Evolutionary conservation across 2,329 filamentous ascomycete species (phyloP).

Genomic region (Metarhizium robertsii): DNA sequence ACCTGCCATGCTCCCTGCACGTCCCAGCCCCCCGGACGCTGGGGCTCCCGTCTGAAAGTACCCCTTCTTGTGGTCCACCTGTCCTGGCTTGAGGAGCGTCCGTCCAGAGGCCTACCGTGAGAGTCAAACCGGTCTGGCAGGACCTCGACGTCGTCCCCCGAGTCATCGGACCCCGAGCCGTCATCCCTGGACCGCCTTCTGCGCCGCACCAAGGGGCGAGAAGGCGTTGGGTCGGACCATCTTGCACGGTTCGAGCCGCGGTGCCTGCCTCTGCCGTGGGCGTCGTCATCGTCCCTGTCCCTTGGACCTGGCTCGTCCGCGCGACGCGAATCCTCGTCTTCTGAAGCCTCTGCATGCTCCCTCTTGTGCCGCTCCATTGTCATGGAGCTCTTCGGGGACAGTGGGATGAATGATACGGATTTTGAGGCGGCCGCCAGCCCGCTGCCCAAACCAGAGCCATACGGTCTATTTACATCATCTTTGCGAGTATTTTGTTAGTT

Average conservation of each 20-base stretch:
- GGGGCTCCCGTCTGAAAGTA: constrained; percentile 30
- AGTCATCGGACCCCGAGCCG: constrained; percentile 12
- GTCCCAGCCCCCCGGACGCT: constrained; percentile 22
- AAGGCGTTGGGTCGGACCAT: constrained; percentile 25
- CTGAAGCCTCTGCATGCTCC: constrained; percentile 20
- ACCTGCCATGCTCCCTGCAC: constrained; percentile 35
- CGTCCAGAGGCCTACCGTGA: constrained; percentile 30
- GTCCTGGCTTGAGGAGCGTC: constrained; percentile 8
- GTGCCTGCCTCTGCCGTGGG: constrained; percentile 5
- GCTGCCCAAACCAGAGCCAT: not conserved
- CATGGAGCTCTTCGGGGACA: constrained; percentile 39
- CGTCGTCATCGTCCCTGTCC: constrained; percentile 11
- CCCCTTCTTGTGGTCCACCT: constrained; percentile 29
- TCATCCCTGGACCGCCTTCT: constrained; percentile 7
- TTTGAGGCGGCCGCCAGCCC: constrained; percentile 18
- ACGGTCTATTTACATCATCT: constrained; percentile 21
- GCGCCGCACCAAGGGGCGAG: constrained; percentile 18
- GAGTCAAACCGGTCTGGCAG: constrained; percentile 39
- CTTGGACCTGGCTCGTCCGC: constrained; percentile 10
- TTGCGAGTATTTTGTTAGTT: constrained; percentile 11
- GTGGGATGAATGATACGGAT: constrained; percentile 36
- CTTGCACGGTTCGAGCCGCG: constrained; percentile 14
- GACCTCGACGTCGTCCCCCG: constrained; percentile 30
- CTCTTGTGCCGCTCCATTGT: constrained; percentile 33
- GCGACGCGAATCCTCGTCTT: constrained; percentile 10